These are phyloP conservation scores for Alternaria novae-zelandiae DNA, from an alignment of 2,329 filamentous ascomycete species.

Conservation along the genomic window DNA sequence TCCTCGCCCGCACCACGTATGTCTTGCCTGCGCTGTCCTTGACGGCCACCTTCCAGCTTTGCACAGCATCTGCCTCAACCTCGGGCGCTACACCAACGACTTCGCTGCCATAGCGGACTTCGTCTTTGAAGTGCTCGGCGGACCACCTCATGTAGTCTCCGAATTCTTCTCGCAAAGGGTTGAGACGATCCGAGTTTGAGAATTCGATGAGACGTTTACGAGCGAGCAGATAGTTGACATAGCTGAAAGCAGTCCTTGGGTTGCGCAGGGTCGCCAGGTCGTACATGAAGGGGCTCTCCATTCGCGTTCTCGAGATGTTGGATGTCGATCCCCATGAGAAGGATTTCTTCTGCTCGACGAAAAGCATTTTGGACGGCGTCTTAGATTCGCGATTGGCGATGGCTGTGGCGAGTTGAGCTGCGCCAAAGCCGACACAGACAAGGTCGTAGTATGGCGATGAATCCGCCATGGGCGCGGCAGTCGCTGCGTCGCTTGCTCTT, in stretches of 20 bases:
- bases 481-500: constrained; percentile 13
- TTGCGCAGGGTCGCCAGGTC: constrained; percentile 46
- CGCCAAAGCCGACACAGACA: constrained; percentile 46
- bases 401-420: constrained; percentile 44
- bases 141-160: constrained; percentile 49
- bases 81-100: constrained; percentile 40
- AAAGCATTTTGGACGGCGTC: constrained; percentile 35
- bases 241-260: constrained; percentile 45
- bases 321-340: constrained; percentile 42
- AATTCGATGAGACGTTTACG: constrained; percentile 43
- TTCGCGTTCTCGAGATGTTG: constrained; percentile 40
- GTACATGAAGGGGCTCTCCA: constrained; percentile 45
- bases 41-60: constrained; percentile 38
- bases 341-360: constrained; percentile 40
- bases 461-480: constrained; percentile 20
- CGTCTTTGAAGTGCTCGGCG: constrained; percentile 41
- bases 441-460: constrained; percentile 35
- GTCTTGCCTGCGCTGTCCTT: constrained; percentile 32
- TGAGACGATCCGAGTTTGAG: constrained; percentile 46
- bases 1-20: constrained; percentile 34
- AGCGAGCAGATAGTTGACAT: constrained; percentile 42
- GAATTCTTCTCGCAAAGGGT: constrained; percentile 47
- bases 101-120: constrained; percentile 41
- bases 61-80: constrained; percentile 21
- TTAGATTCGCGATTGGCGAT: constrained; percentile 44